These are phyloP conservation scores for Aureobasidium leucospermi DNA, from an alignment of 2,329 filamentous ascomycete species.

Conservation along the genomic window DNA sequence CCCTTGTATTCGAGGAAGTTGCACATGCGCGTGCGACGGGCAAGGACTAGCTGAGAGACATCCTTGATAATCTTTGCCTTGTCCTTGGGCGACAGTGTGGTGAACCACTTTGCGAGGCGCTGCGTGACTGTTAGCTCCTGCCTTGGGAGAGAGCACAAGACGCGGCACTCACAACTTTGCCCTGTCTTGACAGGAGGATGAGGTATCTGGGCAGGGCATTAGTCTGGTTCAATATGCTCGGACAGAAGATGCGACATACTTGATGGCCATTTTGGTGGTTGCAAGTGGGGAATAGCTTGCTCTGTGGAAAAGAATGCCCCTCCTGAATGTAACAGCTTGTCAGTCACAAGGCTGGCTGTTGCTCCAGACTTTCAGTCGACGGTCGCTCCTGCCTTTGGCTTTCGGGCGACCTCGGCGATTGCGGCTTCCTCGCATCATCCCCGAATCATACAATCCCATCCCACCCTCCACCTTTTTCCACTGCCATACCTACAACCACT, in stretches of 20 bases:
- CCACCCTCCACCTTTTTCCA: neutral
- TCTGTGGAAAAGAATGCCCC: neutral
- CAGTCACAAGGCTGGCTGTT: neutral
- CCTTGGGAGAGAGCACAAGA: neutral
- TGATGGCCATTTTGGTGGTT: constrained; percentile 44
- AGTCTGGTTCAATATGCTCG: constrained; percentile 1
- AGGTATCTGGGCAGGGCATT: constrained; percentile 62
- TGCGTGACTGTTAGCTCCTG: constrained; percentile 39
- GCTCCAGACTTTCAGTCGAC: neutral
- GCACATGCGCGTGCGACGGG: constrained; percentile 95
- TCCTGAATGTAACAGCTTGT: neutral
- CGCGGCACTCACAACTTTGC: constrained; percentile 73
- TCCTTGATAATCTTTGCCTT: constrained; percentile 99
- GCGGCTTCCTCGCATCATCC: neutral
- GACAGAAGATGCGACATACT: constrained; percentile 32
- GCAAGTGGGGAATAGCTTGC: neutral
- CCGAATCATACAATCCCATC: constrained; percentile 3
- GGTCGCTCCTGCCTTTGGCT: neutral
- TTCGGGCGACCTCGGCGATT: constrained; percentile 4
- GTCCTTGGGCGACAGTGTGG: constrained; percentile 91
- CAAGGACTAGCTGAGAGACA: constrained; percentile 94
- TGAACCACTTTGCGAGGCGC: constrained; percentile 99
- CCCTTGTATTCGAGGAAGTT: constrained; percentile 99
- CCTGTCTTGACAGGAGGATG: constrained; percentile 94
- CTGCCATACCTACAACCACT: neutral